Conservation (phyloP, 2,329 filamentous ascomycete species). For the Aspergillus fructus region DNA sequence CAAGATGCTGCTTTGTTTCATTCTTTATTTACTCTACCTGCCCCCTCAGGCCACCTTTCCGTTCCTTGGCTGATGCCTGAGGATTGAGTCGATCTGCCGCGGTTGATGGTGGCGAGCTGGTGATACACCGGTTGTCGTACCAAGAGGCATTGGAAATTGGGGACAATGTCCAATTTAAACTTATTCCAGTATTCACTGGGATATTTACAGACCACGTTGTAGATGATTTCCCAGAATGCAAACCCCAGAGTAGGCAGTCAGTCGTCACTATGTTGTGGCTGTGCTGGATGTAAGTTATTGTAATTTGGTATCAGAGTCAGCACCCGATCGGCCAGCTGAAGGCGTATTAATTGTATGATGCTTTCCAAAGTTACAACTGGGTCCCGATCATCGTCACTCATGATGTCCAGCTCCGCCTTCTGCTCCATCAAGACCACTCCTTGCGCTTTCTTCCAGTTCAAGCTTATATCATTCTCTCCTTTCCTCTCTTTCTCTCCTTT, state of each 20-base stretch:
- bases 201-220: background rate
- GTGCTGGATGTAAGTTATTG: background rate
- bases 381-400: background rate
- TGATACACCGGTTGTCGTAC: no score
- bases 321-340: background rate
- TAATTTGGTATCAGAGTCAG: background rate
- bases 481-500: background rate
- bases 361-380: background rate
- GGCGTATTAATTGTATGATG: background rate
- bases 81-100: background rate
- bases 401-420: background rate
- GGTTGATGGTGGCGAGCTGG: background rate
- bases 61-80: slow-evolving; percentile 5
- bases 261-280: background rate
- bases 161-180: background rate
- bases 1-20: background rate
- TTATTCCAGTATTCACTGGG: no score
- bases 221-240: background rate
- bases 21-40: slow-evolving; percentile 8
- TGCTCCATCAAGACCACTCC: background rate
- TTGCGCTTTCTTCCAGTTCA: background rate
- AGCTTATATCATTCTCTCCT: background rate
- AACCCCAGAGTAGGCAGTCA: background rate
- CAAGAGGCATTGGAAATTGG: no score
- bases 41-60: slow-evolving; percentile 5